Evolutionary conservation across 1,284 basidiomycete genomes (phyloP).

Genomic region (Fomitopsis pinicola): DNA sequence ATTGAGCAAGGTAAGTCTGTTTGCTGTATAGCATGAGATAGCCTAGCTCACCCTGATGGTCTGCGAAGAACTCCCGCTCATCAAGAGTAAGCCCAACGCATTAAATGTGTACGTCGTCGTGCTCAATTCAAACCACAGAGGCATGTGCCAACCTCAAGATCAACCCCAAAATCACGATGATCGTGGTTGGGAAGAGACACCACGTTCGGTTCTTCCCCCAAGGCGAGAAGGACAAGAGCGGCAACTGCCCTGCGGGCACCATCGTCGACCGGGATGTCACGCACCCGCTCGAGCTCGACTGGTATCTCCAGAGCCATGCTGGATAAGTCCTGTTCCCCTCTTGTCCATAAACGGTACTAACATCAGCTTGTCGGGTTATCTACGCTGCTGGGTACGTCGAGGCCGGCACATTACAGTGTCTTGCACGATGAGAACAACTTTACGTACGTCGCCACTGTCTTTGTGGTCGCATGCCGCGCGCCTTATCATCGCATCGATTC

Average conservation of each 20-base stretch:
- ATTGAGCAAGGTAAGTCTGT: constrained; percentile 46
- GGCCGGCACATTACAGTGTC: constrained; percentile 65
- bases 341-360: constrained; percentile 4
- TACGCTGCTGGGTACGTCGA: constrained; percentile 43
- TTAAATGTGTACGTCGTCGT: neutral
- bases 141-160: constrained; percentile 55
- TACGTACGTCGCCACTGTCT: constrained; percentile 29
- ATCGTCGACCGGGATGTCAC: constrained; percentile 69
- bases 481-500: constrained; percentile 8
- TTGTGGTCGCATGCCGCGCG: constrained; percentile 4
- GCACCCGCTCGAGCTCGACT: constrained; percentile 77
- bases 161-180: constrained; percentile 63
- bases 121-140: constrained; percentile 30
- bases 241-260: constrained; percentile 73
- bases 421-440: constrained; percentile 57
- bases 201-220: constrained; percentile 75
- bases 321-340: constrained; percentile 31
- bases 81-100: constrained; percentile 41
- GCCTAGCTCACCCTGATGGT: constrained; percentile 4
- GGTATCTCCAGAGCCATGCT: constrained; percentile 75
- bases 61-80: constrained; percentile 46
- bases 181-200: constrained; percentile 75
- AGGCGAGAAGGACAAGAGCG: constrained; percentile 47
- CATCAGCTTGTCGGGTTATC: constrained; percentile 10
- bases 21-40: neutral